These are phyloP conservation scores for Tulasnella sp. DNA, from an alignment of 768 basidiomycete genomes.

Conservation along the genomic window DNA sequence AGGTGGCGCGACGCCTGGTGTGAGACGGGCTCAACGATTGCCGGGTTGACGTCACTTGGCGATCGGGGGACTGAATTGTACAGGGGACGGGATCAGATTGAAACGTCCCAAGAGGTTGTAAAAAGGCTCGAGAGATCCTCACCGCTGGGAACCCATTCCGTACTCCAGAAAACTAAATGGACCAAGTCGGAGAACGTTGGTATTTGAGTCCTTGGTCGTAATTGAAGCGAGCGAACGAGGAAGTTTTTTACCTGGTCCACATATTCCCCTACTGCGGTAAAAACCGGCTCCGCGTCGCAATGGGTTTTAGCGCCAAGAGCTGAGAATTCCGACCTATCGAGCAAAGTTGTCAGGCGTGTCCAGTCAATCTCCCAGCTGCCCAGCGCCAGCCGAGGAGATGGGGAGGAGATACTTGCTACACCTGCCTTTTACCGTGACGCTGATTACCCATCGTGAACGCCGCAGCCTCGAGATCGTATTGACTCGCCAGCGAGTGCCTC, in stretches of 20 bases:
- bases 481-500: no score
- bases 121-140: not conserved
- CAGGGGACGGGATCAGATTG: not conserved
- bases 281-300: not conserved
- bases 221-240: not conserved
- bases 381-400: no score
- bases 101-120: not conserved
- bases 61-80: not conserved
- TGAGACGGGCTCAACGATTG: not conserved
- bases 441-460: no score
- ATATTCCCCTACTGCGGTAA: not conserved
- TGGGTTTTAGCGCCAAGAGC: no score
- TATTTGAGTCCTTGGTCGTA: no score
- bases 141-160: not conserved
- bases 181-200: no score
- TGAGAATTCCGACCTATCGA: no score
- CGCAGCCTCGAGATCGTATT: no score
- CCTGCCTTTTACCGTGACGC: no score
- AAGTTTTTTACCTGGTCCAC: not conserved
- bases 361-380: not conserved
- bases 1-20: not conserved
- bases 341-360: not conserved
- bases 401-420: no score
- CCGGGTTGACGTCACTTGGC: not conserved
- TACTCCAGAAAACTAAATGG: not conserved